A percentile compares a stretch with the other conserved stretches of the same genome.
Conservation (phyloP, 1,284 basidiomycete species). For the Irpex rosettiformis region DNA sequence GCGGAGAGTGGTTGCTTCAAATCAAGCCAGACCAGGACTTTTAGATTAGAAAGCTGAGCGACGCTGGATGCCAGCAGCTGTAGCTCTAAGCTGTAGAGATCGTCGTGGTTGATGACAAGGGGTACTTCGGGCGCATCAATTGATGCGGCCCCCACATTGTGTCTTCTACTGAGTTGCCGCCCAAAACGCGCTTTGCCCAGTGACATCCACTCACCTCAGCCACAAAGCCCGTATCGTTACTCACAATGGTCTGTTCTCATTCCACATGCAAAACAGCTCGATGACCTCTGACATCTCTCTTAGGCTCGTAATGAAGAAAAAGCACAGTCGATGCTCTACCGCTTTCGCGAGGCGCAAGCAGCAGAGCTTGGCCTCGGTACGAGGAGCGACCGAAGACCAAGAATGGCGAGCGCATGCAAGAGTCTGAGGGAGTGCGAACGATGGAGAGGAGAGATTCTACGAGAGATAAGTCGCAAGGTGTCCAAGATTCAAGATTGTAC, state of each 20-base stretch:
- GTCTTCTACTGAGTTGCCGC: too few species aligned
- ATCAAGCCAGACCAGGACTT: not conserved
- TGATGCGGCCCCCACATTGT: not conserved
- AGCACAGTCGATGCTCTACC: slow-evolving; percentile 97
- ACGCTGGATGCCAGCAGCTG: not conserved
- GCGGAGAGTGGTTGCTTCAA: not conserved
- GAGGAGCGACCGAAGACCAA: slow-evolving; percentile 77
- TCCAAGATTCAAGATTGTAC: slow-evolving; percentile 95
- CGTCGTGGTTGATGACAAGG: slow-evolving; percentile 5
- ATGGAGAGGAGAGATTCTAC: slow-evolving; percentile 92
- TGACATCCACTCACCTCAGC: not conserved
- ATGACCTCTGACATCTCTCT: not conserved
- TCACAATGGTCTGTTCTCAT: slow-evolving; percentile 15
- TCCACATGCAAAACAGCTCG: not conserved
- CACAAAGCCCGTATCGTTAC: not conserved
- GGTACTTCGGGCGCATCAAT: not conserved
- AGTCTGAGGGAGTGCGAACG: slow-evolving; percentile 91
- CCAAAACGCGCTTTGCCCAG: too few species aligned
- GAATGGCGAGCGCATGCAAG: slow-evolving; percentile 89
- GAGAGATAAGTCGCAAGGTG: slow-evolving; percentile 95
- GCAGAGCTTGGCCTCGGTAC: slow-evolving; percentile 90
- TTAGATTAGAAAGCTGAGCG: not conserved
- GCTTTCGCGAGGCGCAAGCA: slow-evolving; percentile 96
- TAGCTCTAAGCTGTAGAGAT: slow-evolving; percentile 1
- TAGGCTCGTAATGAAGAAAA: slow-evolving; percentile 97